phyloP scores from a whole-genome alignment of 768 basidiomycete species.

The Lactarius deliciosus region DNA sequence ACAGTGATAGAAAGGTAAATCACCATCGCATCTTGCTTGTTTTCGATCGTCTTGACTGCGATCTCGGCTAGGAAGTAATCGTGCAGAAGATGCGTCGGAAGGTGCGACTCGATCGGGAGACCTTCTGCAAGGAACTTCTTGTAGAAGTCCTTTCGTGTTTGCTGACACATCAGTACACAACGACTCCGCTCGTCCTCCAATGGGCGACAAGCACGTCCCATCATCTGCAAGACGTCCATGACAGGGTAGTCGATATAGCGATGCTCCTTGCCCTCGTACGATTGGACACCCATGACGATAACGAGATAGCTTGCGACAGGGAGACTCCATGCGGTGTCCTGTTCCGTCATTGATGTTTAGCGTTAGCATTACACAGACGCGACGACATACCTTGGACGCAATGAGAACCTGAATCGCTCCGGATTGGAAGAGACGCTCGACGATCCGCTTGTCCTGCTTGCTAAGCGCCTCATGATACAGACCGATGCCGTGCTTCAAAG shows the following conservation, averaged over 20 bases:
- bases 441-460: slow-evolving; percentile 91
- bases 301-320: slow-evolving; percentile 97
- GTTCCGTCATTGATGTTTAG: slow-evolving; percentile 2
- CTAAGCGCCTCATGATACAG: slow-evolving; percentile 94
- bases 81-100: slow-evolving; percentile 86
- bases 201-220: slow-evolving; percentile 96
- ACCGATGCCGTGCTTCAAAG: slow-evolving; percentile 85
- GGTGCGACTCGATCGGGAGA: slow-evolving; percentile 94
- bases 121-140: slow-evolving; percentile 98
- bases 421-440: slow-evolving; percentile 87
- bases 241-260: slow-evolving; percentile 98
- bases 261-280: slow-evolving; percentile 95
- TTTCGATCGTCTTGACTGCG: slow-evolving; percentile 97
- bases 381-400: slow-evolving; percentile 74
- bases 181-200: slow-evolving; percentile 84
- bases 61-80: slow-evolving; percentile 99
- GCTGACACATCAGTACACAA: slow-evolving; percentile 96
- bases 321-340: slow-evolving; percentile 97
- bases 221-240: slow-evolving; percentile 98
- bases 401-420: slow-evolving; percentile 95
- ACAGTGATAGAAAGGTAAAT: slow-evolving; percentile 22
- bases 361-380: not conserved
- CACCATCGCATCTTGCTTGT: slow-evolving; percentile 97
- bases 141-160: slow-evolving; percentile 98
- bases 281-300: slow-evolving; percentile 99